Conservation (phyloP, 2,329 filamentous ascomycete species). For the Dactylellina leptospora region DNA sequence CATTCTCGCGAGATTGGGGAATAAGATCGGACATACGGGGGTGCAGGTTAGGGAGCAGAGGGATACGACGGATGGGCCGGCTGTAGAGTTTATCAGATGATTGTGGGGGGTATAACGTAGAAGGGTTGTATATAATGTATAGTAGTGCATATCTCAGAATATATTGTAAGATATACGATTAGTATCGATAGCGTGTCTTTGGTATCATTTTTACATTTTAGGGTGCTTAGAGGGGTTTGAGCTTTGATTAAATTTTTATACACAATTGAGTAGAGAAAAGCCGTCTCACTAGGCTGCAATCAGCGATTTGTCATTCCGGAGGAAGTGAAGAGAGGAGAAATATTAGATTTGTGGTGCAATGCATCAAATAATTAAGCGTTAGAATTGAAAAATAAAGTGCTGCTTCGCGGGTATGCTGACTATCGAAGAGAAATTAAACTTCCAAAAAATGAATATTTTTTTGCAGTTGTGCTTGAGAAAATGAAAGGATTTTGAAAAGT, state of each 20-base stretch:
- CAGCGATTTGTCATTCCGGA: too few relatives aligned
- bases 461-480: slow-evolving; percentile 1
- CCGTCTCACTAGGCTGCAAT: too few relatives aligned
- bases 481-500: too few relatives aligned
- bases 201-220: too few relatives aligned
- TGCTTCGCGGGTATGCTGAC: slow-evolving; percentile 29
- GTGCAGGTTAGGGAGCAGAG: slow-evolving; percentile 41
- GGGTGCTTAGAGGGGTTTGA: too few relatives aligned
- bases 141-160: too few relatives aligned
- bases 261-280: slow-evolving; percentile 1
- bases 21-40: slow-evolving; percentile 29
- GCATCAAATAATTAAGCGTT: too few relatives aligned
- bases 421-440: slow-evolving; percentile 8
- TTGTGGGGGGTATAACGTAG: neutral
- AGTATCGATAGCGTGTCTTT: too few relatives aligned
- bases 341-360: too few relatives aligned
- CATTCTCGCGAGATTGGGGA: slow-evolving; percentile 26
- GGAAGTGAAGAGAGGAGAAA: too few relatives aligned
- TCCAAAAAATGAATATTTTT: neutral
- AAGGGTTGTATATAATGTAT: neutral
- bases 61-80: slow-evolving; percentile 6
- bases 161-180: too few relatives aligned
- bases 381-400: too few relatives aligned
- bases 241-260: neutral
- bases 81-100: slow-evolving; percentile 21